Conservation (phyloP, 805 yeast genomes). For the Millerozyma acaciae region DNA sequence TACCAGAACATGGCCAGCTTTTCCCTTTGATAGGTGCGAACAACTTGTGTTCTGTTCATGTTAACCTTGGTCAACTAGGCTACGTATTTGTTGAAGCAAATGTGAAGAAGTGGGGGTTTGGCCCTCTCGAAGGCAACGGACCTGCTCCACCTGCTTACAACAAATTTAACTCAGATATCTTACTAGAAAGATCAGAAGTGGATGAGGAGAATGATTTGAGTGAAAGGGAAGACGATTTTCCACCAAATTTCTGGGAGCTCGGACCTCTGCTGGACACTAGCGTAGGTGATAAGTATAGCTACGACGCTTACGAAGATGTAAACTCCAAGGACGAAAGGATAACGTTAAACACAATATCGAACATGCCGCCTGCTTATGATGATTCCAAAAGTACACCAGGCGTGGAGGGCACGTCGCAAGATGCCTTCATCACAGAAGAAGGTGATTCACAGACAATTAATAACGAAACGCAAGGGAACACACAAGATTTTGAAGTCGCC, state of each 20-base stretch:
- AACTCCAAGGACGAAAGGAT: slow-evolving; percentile 39
- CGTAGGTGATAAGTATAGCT: slow-evolving; percentile 30
- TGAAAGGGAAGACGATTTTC: slow-evolving; percentile 47
- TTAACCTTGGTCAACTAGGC: slow-evolving; percentile 85
- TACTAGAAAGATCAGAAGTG: slow-evolving; percentile 62
- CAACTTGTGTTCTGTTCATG: slow-evolving; percentile 78
- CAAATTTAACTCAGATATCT: slow-evolving; percentile 69
- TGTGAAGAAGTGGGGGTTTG: slow-evolving; percentile 93
- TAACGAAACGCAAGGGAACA: too few species aligned
- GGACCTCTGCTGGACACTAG: slow-evolving; percentile 12
- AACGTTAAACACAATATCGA: slow-evolving; percentile 37
- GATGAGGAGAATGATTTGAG: slow-evolving; percentile 47
- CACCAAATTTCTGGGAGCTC: slow-evolving; percentile 53
- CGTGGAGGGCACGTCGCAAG: too few species aligned
- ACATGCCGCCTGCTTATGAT: slow-evolving; percentile 37
- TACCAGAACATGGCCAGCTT: slow-evolving; percentile 43
- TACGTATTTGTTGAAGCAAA: slow-evolving; percentile 89
- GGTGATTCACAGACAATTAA: too few species aligned
- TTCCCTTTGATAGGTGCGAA: slow-evolving; percentile 90
- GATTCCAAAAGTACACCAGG: too few species aligned
- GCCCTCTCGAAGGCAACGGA: slow-evolving; percentile 82
- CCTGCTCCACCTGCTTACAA: slow-evolving; percentile 95
- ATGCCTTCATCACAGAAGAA: too few species aligned
- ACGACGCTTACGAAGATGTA: slow-evolving; percentile 38
- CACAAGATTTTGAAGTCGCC: too few species aligned